A percentile compares a stretch with the other conserved stretches of the same genome.
These are phyloP conservation scores for Closterium sp. DNA, from an alignment of 139 green algal species.

Conservation along the genomic window DNA sequence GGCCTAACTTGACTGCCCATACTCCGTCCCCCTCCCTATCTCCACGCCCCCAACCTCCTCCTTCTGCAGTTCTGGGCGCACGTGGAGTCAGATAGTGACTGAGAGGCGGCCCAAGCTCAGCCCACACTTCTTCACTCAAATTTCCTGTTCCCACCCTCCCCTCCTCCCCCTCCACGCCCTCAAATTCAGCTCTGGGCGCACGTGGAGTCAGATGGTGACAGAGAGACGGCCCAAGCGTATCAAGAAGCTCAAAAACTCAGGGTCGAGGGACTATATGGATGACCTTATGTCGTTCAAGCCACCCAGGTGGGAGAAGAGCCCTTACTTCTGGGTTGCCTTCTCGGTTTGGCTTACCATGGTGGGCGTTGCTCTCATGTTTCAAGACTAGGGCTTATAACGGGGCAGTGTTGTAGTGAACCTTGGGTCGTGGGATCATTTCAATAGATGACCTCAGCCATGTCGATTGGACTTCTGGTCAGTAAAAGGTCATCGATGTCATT, in stretches of 20 bases:
- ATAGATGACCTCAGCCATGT: no score
- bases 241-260: neutral
- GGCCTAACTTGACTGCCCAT: neutral
- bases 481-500: no score
- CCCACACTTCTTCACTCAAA: no score
- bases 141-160: no score
- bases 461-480: no score
- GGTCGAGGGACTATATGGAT: constrained; percentile 1
- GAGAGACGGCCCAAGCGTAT: neutral
- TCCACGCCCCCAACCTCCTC: neutral
- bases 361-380: constrained; percentile 31
- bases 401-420: neutral
- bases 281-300: neutral
- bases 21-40: neutral
- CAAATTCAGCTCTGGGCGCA: neutral
- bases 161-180: neutral
- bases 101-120: neutral
- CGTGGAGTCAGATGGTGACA: neutral
- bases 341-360: constrained; percentile 35
- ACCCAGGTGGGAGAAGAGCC: constrained; percentile 27
- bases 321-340: constrained; percentile 35
- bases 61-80: neutral
- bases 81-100: neutral
- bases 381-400: neutral
- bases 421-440: no score